Evolutionary conservation across 2,329 filamentous ascomycete species (phyloP), one percentile per base, ranked within the genome.

Genomic region (Cladophialophora psammophila): DNA sequence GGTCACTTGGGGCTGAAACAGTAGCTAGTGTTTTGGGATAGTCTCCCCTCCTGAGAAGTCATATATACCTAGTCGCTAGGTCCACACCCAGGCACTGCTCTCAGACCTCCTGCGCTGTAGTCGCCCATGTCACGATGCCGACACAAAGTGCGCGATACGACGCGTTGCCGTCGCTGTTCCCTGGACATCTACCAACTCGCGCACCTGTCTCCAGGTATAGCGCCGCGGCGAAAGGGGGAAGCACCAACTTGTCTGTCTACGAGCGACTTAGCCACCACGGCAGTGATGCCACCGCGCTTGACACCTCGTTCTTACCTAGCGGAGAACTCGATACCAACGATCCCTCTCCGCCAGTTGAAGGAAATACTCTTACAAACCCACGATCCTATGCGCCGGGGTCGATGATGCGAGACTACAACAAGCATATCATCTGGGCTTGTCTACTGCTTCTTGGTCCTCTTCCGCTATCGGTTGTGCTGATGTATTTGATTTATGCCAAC

Each of bases 381-480:
- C 50, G 4, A 53, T 31, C 18, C 2, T 53, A 53, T 15, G 20
- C 7, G 52, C 18, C 6, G 52, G 18, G 52, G 52, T 15, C 52
- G 52, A 34, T 54, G 52, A 54, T 54, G 52, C 52, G 15, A 54
- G 52, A 54, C 52, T 54, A 54, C 52, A 54, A 54, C 15, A 54
- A 32, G 20, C 5, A 54, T 10, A 54, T 54, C 52, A 34, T 54
- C 52, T 32, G 15, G 52, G 26, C 52, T 1, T 34, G 52, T 54
- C 52, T 54, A 26, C 5, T 54, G n/a, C 52, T 54, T 20, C 52
- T 54, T 54, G 8, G 15, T 54, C 52, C 20, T 34, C 52, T 54
- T 34, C 52, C 52, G 1, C 15, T 54, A 32, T 54, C 52, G 52
- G 20, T 31, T 26, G 15, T 54, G 9, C 18, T 54, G 15, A 31